Base-by-base conservation (phyloP, 192 early-diverging fungal genomes). In the Coemansia sp. region DNA sequence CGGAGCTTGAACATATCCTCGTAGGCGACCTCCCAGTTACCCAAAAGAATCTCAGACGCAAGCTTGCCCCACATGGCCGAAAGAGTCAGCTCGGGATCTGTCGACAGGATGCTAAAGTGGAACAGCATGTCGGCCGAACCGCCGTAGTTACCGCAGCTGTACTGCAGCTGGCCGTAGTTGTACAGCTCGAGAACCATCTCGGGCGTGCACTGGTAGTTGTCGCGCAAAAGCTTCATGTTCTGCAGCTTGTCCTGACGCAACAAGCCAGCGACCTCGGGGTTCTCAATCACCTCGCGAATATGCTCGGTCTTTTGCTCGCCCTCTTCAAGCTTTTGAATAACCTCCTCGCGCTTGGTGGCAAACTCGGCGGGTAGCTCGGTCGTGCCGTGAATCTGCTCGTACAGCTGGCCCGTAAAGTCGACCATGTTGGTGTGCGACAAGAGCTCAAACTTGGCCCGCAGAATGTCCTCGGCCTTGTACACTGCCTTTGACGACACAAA, bases 11-110 rank as follows among this genome's bases (percentile, higher is more conserved):
- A 86, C 64, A 98, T 84, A 73, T 98, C 97, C 65, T 96, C 95
- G 46, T 90, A 88, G 21, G 96, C 96, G 30, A 86, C 86, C 53
- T 98, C 95, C 95, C 94, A 97, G 89, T 97, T 96, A 74, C 90
- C 89, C 50, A 90, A 88, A 70, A 98, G 86, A 67, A 98, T 98
- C 69, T 98, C 97, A 26, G 93, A 90, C 13, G 94, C 95, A 61
- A 98, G 89, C 79, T 98, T 98, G 69, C 97, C 97, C 97, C 97
- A 98, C 66, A 95, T 85, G 33, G 97, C 95, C 53, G 87, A 92
- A 39, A 95, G 75, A 65, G 89, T 94, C 35, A 88, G 88, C 64
- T 94, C 93, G 58, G 85, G 72, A 80, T 98, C 95, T 23, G 93
- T 95, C 19, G 93, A 94, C 92, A 98, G 85, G 68, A 96, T 91